Evolutionary conservation across 495 filamentous ascomycete genomes (phyloP), one percentile per base, ranked within the genome.

Genomic region (Penicillium canescens): DNA sequence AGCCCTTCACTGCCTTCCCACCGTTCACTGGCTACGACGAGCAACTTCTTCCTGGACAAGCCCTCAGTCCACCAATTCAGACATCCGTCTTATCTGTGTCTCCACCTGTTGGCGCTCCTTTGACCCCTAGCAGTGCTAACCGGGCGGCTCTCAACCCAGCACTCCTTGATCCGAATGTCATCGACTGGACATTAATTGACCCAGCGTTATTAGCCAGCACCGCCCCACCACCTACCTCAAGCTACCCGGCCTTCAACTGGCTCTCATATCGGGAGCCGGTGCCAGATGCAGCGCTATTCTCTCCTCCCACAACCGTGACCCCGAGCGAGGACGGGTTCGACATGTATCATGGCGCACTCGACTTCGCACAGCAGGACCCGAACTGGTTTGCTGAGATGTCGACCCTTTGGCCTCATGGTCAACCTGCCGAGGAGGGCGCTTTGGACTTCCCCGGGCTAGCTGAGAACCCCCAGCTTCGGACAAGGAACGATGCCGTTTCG

Each of bases 361-460:
- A 33, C 9, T 31, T 31, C 28, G 9, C 28, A 9, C 28, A 31
- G 28, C 28, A 31, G 28, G 28, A 31, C 28, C 49, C 49, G 13
- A 21, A 12, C 49, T 51, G 49, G 49, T 21, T 51, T 3, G 14
- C 6, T 16, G 14, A 8, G 7, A 16, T 36, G 12, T 13, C 10
- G 39, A 23, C 0, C 9, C n/a, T 43, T 9, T 51, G 49, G 49
- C 49, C 49, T 3, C 42, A 39, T 0, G 49, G 49, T 35, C 8
- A 13, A 18, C 49, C 49, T n/a, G 3, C 3, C 10, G 12, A 42
- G n/a, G 49, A 37, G 36, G 49, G 49, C 10, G 49, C 39, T 35
- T 36, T 51, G 49, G 49, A 51, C 2, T 51, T 51, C 39, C 49
- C 49, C 13, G 31, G 35, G 14, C 18, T 51, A 10, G 28, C 6